These are phyloP conservation scores for Xylariaceae sp. DNA, from an alignment of 2,329 filamentous ascomycete genomes.

Conservation along the genomic window DNA sequence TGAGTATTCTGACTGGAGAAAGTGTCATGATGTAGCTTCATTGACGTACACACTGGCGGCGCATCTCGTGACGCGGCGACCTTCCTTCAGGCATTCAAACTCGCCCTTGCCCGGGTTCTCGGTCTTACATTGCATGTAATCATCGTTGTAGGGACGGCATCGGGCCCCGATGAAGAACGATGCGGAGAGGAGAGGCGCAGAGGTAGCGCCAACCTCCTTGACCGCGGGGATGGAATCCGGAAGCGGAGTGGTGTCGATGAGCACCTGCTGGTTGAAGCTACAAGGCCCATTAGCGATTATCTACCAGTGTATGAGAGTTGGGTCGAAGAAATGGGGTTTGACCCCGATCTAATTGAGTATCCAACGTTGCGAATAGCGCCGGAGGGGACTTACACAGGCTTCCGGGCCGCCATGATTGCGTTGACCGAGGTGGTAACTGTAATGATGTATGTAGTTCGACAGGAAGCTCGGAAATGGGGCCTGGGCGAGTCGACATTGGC, in stretches of 20 bases:
- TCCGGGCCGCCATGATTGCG: conserved; percentile 54
- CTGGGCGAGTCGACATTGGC: conserved; percentile 22
- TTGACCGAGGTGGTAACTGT: conserved; percentile 17
- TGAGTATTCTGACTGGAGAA: neutral
- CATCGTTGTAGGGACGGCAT: conserved; percentile 94
- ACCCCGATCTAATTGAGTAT: conserved; percentile 15
- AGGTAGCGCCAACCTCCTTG: conserved; percentile 87
- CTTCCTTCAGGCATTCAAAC: conserved; percentile 92
- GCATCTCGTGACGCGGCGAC: conserved; percentile 91
- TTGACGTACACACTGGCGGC: conserved; percentile 84
- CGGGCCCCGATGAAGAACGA: conserved; percentile 95
- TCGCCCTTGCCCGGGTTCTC: conserved; percentile 88
- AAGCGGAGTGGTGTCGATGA: conserved; percentile 94
- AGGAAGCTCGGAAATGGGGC: conserved; percentile 27
- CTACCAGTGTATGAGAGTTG: neutral
- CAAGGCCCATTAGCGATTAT: conserved; percentile 14
- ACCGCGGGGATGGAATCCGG: conserved; percentile 88
- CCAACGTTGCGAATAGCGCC: neutral
- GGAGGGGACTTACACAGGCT: conserved; percentile 47
- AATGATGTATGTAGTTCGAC: conserved; percentile 19
- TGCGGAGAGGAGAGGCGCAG: conserved; percentile 84
- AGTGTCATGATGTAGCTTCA: neutral
- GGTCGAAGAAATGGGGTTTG: neutral
- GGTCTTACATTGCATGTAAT: conserved; percentile 99
- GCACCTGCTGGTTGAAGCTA: conserved; percentile 90